These are phyloP conservation scores for Stygiomarasmius scandens DNA, from an alignment of 1,284 basidiomycete species.

Conservation along the genomic window DNA sequence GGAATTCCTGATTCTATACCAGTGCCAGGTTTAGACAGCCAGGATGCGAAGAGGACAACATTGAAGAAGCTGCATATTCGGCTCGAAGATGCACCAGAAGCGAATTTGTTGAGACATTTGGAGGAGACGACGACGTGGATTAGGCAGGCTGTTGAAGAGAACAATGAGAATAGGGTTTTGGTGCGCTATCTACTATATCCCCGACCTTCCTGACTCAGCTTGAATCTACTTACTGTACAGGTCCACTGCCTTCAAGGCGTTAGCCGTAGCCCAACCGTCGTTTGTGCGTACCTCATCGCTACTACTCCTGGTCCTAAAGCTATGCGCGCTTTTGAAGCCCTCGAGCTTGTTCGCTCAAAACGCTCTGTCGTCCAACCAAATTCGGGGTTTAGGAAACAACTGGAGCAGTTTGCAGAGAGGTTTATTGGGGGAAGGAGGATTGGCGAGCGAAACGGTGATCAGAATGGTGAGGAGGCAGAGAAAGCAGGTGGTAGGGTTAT, in stretches of 20 bases:
- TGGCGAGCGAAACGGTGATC: not conserved
- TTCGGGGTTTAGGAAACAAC: conserved; percentile 63
- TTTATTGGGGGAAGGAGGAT: conserved; percentile 29
- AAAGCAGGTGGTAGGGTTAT: not conserved
- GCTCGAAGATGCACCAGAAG: conserved; percentile 55
- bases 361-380: conserved; percentile 68
- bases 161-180: conserved; percentile 59
- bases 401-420: conserved; percentile 48
- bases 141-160: conserved; percentile 52
- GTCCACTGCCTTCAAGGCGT: conserved; percentile 84
- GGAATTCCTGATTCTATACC: conserved; percentile 50
- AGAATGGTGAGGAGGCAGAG: not conserved
- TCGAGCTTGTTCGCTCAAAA: conserved; percentile 56
- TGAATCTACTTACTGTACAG: no score
- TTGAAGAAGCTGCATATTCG: conserved; percentile 55
- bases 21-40: conserved; percentile 3
- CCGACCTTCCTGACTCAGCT: no score
- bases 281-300: conserved; percentile 81
- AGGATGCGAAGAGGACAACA: conserved; percentile 31
- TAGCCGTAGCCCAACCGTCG: conserved; percentile 79
- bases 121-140: conserved; percentile 68
- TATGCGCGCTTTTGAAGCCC: conserved; percentile 56
- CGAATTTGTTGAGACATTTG: conserved; percentile 62
- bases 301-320: conserved; percentile 43
- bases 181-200: conserved; percentile 45